Evolutionary conservation across 805 yeast genomes (phyloP).

Genomic region (Metschnikowia similis): DNA sequence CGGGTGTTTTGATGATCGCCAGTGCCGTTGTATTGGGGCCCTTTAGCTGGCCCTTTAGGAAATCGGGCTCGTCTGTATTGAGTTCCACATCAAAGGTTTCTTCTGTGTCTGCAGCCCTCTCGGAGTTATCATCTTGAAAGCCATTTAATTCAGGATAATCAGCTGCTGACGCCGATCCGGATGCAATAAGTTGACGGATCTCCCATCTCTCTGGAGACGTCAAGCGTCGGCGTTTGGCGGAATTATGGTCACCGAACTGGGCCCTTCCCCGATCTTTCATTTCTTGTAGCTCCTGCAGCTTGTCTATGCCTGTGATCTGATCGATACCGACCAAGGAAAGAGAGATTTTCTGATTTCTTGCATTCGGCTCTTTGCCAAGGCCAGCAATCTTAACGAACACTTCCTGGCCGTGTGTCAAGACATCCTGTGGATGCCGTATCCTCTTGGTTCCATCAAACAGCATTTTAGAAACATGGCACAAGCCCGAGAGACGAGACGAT

Average conservation of each 20-base stretch:
- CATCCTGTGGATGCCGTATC: conserved; percentile 55
- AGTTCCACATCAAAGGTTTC: conserved; percentile 70
- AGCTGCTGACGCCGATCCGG: conserved; percentile 65
- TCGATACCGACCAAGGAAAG: conserved; percentile 69
- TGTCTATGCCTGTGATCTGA: conserved; percentile 58
- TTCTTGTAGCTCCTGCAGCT: conserved; percentile 19
- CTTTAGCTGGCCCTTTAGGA: conserved; percentile 54
- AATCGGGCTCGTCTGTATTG: conserved; percentile 64
- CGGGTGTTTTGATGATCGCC: conserved; percentile 63
- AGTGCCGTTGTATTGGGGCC: conserved; percentile 44
- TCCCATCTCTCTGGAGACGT: conserved; percentile 94
- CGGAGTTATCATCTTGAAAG: conserved; percentile 18
- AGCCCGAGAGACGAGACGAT: conserved; percentile 44
- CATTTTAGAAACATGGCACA: conserved; percentile 76
- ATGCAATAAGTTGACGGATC: conserved; percentile 71
- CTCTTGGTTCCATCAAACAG: conserved; percentile 41
- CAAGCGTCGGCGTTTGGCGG: conserved; percentile 35
- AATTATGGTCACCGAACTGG: conserved; percentile 5
- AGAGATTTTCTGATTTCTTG: conserved; percentile 33
- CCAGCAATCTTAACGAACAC: conserved; percentile 59
- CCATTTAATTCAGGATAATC: conserved; percentile 60
- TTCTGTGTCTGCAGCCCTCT: conserved; percentile 26
- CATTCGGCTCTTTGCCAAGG: conserved; percentile 10
- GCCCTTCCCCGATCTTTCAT: conserved; percentile 12
- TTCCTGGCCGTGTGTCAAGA: conserved; percentile 50